Evolutionary conservation across 257 asterid genomes (phyloP).

Genomic region (Apocynum venetum): DNA sequence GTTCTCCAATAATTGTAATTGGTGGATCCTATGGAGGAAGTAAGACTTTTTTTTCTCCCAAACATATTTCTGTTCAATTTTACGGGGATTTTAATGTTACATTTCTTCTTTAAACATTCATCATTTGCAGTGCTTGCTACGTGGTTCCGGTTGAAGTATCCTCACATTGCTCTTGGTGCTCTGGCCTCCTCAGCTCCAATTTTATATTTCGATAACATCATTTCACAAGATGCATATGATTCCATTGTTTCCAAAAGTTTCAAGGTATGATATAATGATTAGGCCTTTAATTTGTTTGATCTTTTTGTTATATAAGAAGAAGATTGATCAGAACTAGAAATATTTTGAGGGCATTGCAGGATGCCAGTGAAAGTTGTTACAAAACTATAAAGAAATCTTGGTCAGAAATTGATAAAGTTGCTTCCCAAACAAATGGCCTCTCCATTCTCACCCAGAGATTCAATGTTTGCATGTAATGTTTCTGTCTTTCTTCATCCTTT

Average conservation of each 20-base stretch:
- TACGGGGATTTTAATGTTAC: neutral
- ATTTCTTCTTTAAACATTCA: neutral
- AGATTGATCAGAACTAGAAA: neutral
- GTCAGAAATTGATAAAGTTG: constrained; percentile 53
- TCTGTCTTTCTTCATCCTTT: neutral
- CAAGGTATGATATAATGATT: neutral
- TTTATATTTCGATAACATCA: constrained; percentile 19
- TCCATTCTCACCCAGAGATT: constrained; percentile 41
- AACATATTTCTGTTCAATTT: neutral
- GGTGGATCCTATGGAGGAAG: constrained; percentile 47
- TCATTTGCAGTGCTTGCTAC: constrained; percentile 19
- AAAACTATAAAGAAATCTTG: constrained; percentile 52
- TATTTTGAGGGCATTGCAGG: constrained; percentile 28
- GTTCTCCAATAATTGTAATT: constrained; percentile 15
- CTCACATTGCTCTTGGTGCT: constrained; percentile 23
- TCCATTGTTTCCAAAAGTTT: constrained; percentile 14
- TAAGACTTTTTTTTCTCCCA: constrained; percentile 4
- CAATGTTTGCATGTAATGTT: constrained; percentile 60
- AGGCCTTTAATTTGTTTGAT: neutral
- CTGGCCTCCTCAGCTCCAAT: constrained; percentile 25
- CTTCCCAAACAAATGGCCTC: constrained; percentile 48
- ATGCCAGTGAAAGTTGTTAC: constrained; percentile 48
- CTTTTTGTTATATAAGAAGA: neutral
- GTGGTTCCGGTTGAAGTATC: constrained; percentile 28
- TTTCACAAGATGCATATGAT: constrained; percentile 16